Conservation (phyloP, 352 stramenopile species). For the Phytopythium chamaehyphon region DNA sequence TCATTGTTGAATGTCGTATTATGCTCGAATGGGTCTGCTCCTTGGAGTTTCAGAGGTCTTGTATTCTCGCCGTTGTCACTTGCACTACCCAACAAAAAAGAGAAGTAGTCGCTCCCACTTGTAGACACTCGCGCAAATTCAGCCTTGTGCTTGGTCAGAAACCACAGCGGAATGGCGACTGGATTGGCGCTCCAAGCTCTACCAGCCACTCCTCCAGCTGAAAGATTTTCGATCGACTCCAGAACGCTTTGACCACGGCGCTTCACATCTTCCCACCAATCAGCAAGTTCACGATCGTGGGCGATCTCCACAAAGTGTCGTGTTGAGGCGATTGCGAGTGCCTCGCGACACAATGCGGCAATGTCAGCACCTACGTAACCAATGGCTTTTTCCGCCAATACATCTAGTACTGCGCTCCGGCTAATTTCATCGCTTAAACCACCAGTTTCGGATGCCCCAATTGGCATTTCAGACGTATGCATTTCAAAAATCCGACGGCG, state of each 20-base stretch:
- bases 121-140: conserved; percentile 1
- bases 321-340: conserved; percentile 57
- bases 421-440: background rate
- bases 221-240: conserved; percentile 27
- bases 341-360: conserved; percentile 69
- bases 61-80: background rate
- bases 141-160: conserved; percentile 34
- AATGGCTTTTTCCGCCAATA: conserved; percentile 44
- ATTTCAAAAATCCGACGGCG: conserved; percentile 65
- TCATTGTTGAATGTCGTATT: no score
- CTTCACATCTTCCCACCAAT: conserved; percentile 65
- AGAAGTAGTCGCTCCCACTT: conserved; percentile 32
- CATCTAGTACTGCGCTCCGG: conserved; percentile 26
- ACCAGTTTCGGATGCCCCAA: background rate
- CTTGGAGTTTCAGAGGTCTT: no score
- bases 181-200: conserved; percentile 59
- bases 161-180: conserved; percentile 66
- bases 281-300: conserved; percentile 37
- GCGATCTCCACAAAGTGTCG: conserved; percentile 57
- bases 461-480: conserved; percentile 25
- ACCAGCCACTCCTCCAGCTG: conserved; percentile 31
- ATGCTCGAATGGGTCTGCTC: no score
- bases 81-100: conserved; percentile 27
- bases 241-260: conserved; percentile 23
- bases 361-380: conserved; percentile 85